Conservation (phyloP, 2,329 filamentous ascomycete species). For the Aspergillus sp. region DNA sequence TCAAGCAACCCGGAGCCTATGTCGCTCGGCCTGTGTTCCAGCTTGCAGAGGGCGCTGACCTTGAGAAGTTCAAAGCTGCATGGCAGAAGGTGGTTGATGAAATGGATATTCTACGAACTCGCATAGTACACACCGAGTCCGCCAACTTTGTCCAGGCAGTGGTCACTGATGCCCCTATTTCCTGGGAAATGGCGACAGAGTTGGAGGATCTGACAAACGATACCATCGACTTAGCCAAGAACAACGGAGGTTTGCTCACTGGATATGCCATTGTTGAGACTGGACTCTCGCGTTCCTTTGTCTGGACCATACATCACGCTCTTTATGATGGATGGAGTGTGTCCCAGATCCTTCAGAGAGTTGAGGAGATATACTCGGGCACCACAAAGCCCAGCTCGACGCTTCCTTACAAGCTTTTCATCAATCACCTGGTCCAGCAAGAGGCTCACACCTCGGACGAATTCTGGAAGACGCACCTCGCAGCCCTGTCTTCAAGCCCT, state of each 20-base stretch:
- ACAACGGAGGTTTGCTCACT: conserved; percentile 38
- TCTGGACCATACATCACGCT: conserved; percentile 55
- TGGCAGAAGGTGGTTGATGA: conserved; percentile 51
- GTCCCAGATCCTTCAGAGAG: conserved; percentile 38
- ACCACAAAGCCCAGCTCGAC: conserved; percentile 4
- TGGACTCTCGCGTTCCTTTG: conserved; percentile 39
- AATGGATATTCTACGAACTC: conserved; percentile 52
- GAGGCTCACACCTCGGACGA: conserved; percentile 31
- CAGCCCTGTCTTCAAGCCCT: conserved; percentile 26
- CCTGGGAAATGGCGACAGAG: conserved; percentile 35
- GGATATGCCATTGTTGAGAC: conserved; percentile 40
- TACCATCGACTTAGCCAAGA: conserved; percentile 29
- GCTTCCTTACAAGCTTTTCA: conserved; percentile 33
- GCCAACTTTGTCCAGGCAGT: conserved; percentile 45
- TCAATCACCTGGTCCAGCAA: conserved; percentile 31
- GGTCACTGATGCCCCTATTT: conserved; percentile 35
- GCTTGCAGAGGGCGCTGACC: conserved; percentile 41
- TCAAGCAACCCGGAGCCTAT: conserved; percentile 51
- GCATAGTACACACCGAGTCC: conserved; percentile 44
- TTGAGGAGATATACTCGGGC: conserved; percentile 38
- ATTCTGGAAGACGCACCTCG: conserved; percentile 37
- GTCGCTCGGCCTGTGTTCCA: conserved; percentile 49
- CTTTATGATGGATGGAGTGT: conserved; percentile 55
- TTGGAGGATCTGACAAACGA: conserved; percentile 31
- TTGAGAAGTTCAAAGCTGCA: conserved; percentile 47